Evolutionary conservation across 73 alveolate species (phyloP).

Genomic region (Symbiodinium natans): DNA sequence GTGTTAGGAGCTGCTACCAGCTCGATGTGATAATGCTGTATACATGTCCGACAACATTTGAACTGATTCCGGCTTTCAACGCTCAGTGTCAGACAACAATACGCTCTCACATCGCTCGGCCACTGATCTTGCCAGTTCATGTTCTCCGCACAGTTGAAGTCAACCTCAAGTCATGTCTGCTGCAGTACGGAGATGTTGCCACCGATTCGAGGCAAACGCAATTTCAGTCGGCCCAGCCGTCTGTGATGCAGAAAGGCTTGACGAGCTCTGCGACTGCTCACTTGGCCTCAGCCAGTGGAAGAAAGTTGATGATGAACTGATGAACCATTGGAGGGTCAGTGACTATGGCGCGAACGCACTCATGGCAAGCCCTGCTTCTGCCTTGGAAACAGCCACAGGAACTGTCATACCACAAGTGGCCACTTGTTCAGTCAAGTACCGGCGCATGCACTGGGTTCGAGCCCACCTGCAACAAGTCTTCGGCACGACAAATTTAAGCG

Average conservation of each 20-base stretch:
- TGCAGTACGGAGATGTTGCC: neutral
- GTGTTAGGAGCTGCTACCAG: neutral
- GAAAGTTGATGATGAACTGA: neutral
- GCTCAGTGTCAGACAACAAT: constrained; percentile 42
- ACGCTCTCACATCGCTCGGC: constrained; percentile 54
- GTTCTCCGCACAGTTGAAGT: constrained; percentile 67
- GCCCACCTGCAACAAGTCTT: constrained; percentile 12
- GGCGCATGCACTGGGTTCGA: neutral
- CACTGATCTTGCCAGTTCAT: constrained; percentile 59
- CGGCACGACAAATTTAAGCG: too few species aligned
- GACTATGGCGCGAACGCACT: neutral
- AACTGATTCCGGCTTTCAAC: neutral
- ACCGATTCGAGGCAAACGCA: neutral
- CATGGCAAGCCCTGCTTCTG: neutral
- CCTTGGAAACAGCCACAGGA: neutral
- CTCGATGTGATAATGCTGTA: neutral
- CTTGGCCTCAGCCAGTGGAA: neutral
- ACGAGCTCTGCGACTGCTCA: neutral
- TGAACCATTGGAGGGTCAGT: neutral
- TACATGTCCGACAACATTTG: neutral
- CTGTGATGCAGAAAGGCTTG: neutral
- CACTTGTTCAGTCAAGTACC: neutral
- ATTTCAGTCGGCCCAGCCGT: neutral
- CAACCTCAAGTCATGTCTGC: neutral
- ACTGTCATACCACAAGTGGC: too few species aligned